Evolutionary conservation across 768 basidiomycete genomes (phyloP), one percentile per base, ranked within the genome.

Genomic region (Imleria badia): DNA sequence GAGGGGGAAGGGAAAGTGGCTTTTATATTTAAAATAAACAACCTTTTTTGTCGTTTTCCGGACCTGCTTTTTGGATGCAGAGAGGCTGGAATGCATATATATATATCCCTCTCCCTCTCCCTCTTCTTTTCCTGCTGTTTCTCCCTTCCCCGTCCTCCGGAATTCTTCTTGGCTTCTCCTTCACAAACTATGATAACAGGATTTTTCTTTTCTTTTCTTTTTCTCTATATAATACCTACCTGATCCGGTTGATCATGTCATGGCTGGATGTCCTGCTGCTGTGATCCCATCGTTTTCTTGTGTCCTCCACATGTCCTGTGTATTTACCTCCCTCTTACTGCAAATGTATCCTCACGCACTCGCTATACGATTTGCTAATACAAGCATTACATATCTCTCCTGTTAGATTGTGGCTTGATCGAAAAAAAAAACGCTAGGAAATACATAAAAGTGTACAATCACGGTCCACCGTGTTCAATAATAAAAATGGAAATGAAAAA

Each of bases 271-370:
- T 48, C 33, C 7, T 39, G n/a, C 40, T 41, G 39, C 45, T 51
- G 38, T 48, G 45, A 51, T 46, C 22, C 45, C 19, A 34, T 52
- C 29, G 10, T 5, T 30, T 47, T 20, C 30, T 47, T 34, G 20
- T 58, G 43, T 48, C 48, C 31, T 51, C 48, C 42, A 31, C 45
- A 51, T 52, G 45, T 59, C 51, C 46, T 53, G 39, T 67, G 64
- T 66, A 67, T 56, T 46, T 48, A 52, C 49, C 36, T 52, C 51
- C 48, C 45, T 50, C 19, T 30, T 17, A 56, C 52, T 40, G 34
- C 51, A 52, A 45, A 54, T 66, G 65, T 65, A 64, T 64, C 45
- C 52, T 51, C 63, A 54, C 46, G 26, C 52, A 67, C 45, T 34
- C 45, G 54, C 45, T 61, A 61, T 64, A 51, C 19, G 13, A 66